Evolutionary conservation across 2,329 filamentous ascomycete genomes (phyloP).

Genomic region (Ascosphaera apis): DNA sequence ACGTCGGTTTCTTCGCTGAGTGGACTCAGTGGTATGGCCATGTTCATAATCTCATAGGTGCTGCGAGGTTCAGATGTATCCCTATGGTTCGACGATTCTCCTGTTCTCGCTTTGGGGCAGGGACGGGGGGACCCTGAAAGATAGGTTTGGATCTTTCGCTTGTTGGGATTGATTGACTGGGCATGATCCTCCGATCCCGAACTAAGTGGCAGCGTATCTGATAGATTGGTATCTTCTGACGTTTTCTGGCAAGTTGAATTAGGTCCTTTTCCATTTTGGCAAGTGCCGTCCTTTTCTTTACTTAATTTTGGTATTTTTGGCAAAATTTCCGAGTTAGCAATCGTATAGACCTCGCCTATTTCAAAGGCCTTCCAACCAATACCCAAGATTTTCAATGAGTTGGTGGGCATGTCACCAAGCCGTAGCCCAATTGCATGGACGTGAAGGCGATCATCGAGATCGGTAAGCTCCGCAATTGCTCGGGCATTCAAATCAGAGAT

Average conservation of each 20-base stretch:
- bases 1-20: background rate
- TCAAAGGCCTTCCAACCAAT: slow-evolving; percentile 19
- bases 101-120: background rate
- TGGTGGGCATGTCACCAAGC: slow-evolving; percentile 13
- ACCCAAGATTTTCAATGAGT: slow-evolving; percentile 14
- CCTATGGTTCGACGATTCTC: slow-evolving; percentile 9
- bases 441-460: slow-evolving; percentile 15
- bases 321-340: slow-evolving; percentile 6
- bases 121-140: background rate
- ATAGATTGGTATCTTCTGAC: too few species aligned
- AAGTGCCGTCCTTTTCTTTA: slow-evolving; percentile 2
- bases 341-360: slow-evolving; percentile 15
- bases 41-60: background rate
- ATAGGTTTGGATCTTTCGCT: background rate
- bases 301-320: slow-evolving; percentile 4
- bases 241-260: too few species aligned
- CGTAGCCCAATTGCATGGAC: slow-evolving; percentile 11
- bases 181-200: too few species aligned
- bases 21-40: background rate
- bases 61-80: slow-evolving; percentile 6
- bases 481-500: slow-evolving; percentile 4
- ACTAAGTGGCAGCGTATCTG: too few species aligned
- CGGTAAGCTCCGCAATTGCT: slow-evolving; percentile 14
- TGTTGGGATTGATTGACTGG: too few species aligned
- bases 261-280: background rate